Base-by-base conservation (phyloP, 2,329 filamentous ascomycete species). In the Epichloe sylvatica region DNA sequence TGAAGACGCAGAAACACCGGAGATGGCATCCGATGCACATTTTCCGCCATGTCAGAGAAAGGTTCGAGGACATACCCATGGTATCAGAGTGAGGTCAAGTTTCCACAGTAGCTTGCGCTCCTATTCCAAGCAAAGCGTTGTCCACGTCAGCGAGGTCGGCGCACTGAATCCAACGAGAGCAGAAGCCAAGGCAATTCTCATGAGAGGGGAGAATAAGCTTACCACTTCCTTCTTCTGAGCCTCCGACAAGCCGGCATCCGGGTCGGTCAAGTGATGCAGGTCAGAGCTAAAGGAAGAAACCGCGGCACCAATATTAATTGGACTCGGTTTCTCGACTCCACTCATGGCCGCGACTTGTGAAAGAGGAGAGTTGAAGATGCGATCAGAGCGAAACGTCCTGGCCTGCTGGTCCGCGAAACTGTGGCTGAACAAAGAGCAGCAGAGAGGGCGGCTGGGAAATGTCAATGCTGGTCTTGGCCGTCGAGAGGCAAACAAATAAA, bases 151-250 rank as follows among this genome's bases (percentile, higher is more conserved):
- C 34, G 8, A 21, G 12, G n/a, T 21, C 35, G 30, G 30, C 30
- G 30, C 30, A 11, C 30, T 30, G 4, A 0, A 4, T 17, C 40
- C n/a, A 15, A 17, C 13, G 5, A 25, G 6, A 23, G 7, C 39
- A 41, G 39, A 5, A 13, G 40, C 33, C 40, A 17, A 30, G 30
- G 40, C 15, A 6, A 25, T 17, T 7, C 9, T 21, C n/a, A 25
- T 13, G 30, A 37, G 12, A 39, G 45, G 25, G 42, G 42, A 3
- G 25, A 15, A 11, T n/a, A 19, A 17, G 65, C 76, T 54, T 67
- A 86, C 83, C 58, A 79, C 75, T 45, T 66, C 72, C 25, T 74
- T 75, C 55, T 69, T 74, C 61, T 87, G 83, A 54, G 78, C 80
- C 1, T 75, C 74, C 38, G 73, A 80, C 56, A 85, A 65, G 7